These are phyloP conservation scores for Floccularia luteovirens DNA, from an alignment of 768 basidiomycete genomes.

Conservation along the genomic window DNA sequence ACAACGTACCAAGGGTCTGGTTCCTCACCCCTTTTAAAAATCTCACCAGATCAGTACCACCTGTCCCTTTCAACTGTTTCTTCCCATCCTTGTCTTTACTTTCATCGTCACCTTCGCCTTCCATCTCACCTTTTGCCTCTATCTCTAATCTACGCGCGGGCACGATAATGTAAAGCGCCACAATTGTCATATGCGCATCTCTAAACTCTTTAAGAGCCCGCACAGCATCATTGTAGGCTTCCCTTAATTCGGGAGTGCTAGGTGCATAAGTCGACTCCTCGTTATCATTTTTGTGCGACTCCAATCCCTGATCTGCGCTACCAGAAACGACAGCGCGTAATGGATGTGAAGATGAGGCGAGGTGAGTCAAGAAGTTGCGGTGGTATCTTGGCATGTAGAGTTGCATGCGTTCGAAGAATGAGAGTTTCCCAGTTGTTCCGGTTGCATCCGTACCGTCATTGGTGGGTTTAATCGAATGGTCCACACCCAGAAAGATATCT, in stretches of 20 bases:
- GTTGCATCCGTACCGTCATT: constrained; percentile 2
- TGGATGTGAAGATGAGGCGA: constrained; percentile 50
- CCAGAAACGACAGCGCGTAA: constrained; percentile 45
- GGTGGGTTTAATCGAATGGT: constrained; percentile 13
- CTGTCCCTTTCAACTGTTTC: constrained; percentile 51
- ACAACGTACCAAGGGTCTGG: constrained; percentile 43
- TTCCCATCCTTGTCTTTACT: constrained; percentile 21
- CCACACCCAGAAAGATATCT: constrained; percentile 66
- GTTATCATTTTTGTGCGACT: too few relatives aligned
- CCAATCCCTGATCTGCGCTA: constrained; percentile 5
- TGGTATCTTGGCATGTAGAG: constrained; percentile 81
- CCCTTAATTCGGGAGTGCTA: constrained; percentile 19
- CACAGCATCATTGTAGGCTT: constrained; percentile 62
- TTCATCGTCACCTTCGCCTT: too few relatives aligned
- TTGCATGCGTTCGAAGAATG: constrained; percentile 69
- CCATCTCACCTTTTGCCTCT: too few relatives aligned
- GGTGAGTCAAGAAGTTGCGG: constrained; percentile 67
- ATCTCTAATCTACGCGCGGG: constrained; percentile 33
- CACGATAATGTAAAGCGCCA: constrained; percentile 66
- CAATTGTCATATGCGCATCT: constrained; percentile 73
- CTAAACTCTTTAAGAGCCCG: constrained; percentile 62
- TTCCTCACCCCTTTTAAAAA: constrained; percentile 72
- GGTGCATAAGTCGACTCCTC: constrained; percentile 2
- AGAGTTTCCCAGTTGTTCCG: constrained; percentile 11
- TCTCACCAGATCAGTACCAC: constrained; percentile 69